These are phyloP conservation scores for Fraxinus ornus DNA, from an alignment of 305 asterid genomes.

Conservation along the genomic window DNA sequence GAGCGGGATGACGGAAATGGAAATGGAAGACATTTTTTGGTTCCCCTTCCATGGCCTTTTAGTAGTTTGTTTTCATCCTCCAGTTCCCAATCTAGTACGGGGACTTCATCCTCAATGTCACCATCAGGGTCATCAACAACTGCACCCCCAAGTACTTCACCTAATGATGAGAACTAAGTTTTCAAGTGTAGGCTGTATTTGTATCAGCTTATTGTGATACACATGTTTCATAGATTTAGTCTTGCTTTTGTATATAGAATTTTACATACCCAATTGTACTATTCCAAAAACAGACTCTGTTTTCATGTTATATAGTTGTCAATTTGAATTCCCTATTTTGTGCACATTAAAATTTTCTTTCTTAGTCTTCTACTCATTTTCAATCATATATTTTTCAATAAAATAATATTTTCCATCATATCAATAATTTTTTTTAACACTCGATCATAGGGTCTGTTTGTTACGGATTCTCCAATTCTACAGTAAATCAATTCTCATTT, in stretches of 20 bases:
- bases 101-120: constrained; percentile 34
- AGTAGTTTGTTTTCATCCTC: constrained; percentile 59
- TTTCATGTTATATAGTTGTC: constrained; percentile 3
- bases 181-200: constrained; percentile 6
- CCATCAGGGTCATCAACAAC: constrained; percentile 25
- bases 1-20: constrained; percentile 37
- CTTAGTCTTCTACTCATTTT: too few species aligned
- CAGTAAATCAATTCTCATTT: too few species aligned
- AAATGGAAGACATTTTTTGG: constrained; percentile 48
- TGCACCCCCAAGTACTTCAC: constrained; percentile 37
- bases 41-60: constrained; percentile 78
- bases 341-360: too few species aligned
- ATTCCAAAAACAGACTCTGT: constrained; percentile 16
- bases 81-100: constrained; percentile 36
- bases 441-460: too few species aligned
- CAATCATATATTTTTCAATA: too few species aligned
- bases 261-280: neutral
- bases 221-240: neutral
- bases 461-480: too few species aligned
- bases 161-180: constrained; percentile 38
- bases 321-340: neutral
- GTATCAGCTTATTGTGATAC: constrained; percentile 10
- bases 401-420: too few species aligned
- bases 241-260: constrained; percentile 30
- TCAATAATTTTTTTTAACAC: too few species aligned